Conservation (phyloP, 176 grass and related monocot genomes). For the Cocos nucifera region DNA sequence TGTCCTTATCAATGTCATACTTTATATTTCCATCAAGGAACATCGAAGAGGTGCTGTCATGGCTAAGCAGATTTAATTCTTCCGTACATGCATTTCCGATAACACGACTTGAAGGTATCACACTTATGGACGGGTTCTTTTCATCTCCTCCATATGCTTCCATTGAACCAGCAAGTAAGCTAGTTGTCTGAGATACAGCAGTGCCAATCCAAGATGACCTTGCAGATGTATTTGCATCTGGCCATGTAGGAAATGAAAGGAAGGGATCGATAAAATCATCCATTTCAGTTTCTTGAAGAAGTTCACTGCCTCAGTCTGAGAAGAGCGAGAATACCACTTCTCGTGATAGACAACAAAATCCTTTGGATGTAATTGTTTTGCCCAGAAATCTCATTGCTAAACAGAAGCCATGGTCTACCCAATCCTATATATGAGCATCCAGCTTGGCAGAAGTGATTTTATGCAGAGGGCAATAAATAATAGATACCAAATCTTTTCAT, state of each 20-base stretch:
- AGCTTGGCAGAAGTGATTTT: no score
- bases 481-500: no score
- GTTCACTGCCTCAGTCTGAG: no score
- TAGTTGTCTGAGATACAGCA: neutral
- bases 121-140: neutral
- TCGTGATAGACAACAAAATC: no score
- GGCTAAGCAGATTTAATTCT: slow-evolving; percentile 3
- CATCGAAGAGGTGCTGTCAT: neutral
- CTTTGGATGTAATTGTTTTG: no score
- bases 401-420: no score
- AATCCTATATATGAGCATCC: no score
- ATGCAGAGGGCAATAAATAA: no score
- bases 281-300: neutral
- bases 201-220: neutral
- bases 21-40: slow-evolving; percentile 14
- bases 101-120: neutral
- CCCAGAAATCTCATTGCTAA: no score
- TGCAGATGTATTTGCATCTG: neutral
- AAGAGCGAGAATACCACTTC: no score
- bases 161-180: neutral
- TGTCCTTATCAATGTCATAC: slow-evolving; percentile 1
- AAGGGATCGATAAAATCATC: slow-evolving; percentile 15
- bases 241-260: neutral
- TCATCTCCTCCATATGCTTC: neutral
- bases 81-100: slow-evolving; percentile 1